phyloP scores from a whole-genome alignment of 768 basidiomycete genomes.

The Xanthoconium stramineum region DNA sequence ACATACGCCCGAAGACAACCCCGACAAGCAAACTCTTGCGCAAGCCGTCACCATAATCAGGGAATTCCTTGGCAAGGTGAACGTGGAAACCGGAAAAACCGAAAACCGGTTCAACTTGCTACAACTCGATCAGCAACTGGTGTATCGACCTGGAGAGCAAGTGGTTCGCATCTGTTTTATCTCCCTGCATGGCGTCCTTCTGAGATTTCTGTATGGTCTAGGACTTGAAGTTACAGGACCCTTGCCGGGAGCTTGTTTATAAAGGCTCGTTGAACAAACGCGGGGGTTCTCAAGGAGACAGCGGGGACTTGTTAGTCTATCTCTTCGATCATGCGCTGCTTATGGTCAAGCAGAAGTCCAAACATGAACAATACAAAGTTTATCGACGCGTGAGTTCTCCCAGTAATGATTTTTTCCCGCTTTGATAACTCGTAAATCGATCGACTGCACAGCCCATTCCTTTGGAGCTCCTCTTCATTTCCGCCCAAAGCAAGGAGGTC shows the following conservation, averaged over 20 bases:
- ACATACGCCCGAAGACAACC: conserved; percentile 85
- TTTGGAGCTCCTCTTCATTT: conserved; percentile 83
- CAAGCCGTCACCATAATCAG: conserved; percentile 75
- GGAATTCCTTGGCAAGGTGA: conserved; percentile 84
- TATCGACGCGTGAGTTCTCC: conserved; percentile 75
- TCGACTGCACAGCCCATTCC: conserved; percentile 76
- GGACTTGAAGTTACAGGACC: conserved; percentile 85
- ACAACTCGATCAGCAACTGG: conserved; percentile 88
- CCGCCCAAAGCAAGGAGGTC: conserved; percentile 52
- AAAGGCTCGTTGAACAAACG: conserved; percentile 89
- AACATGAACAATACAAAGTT: conserved; percentile 89
- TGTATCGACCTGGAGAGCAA: conserved; percentile 86
- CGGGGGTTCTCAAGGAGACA: conserved; percentile 64
- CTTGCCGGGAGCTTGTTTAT: conserved; percentile 86
- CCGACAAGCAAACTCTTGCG: conserved; percentile 75
- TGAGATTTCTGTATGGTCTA: conserved; percentile 28
- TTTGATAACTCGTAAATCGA: conserved; percentile 5
- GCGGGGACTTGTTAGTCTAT: conserved; percentile 90
- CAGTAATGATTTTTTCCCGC: neutral
- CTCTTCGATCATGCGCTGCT: conserved; percentile 95
- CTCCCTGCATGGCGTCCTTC: neutral
- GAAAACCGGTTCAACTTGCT: conserved; percentile 96
- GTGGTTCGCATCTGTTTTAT: conserved; percentile 54
- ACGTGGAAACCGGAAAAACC: conserved; percentile 89
- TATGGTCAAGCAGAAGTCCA: conserved; percentile 93